Base-by-base conservation (phyloP, 257 asterid species). In the Przewalskia tangutica region DNA sequence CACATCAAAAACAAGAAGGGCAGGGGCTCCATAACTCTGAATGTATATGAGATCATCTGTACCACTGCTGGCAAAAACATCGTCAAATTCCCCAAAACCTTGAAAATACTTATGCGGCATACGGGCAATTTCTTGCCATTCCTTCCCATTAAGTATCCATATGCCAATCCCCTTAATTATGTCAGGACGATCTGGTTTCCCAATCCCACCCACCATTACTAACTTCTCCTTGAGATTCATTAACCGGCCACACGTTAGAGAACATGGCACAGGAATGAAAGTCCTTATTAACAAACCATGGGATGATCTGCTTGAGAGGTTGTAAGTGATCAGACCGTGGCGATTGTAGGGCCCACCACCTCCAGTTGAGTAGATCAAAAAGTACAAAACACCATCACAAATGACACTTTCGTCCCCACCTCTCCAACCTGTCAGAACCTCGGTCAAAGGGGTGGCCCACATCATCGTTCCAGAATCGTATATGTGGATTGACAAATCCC, bases 11-110 rank as follows among this genome's bases (percentile, higher is more conserved):
- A 92, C 90, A 18, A 96, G 98, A 68, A 96, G 98, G 0, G 94
- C 86, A 0, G 99, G 94, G 3, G 91, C 92, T 7, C 98, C 99
- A 18, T 91, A 96, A 55, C 99, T 94, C 88, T 96, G 98, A 36
- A 96, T 96, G 82, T 96, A 96, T 32, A 96, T 82, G 53, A 94
- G 89, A 55, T 91, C 94, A n/a, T 90, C 97, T 0, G 90, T 89
- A 40, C 99, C 98, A 18, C 98, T 89, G 88, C 99, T 93, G 10
- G 98, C 97, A 77, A 96, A 96, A 53, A 96, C 98, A 58, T 96
- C 99, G 58, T 96, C 98, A 17, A 94, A 84, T 88, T 96, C 99
- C 3, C 99, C 99, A 65, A 96, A 96, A 18, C 99, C 98, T 84
- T 96, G 99, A 65, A 94, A 96, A 63, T 68, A 87, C 84, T 86